Conservation (phyloP, 2,329 filamentous ascomycete genomes). For the Alternaria gansuensis region DNA sequence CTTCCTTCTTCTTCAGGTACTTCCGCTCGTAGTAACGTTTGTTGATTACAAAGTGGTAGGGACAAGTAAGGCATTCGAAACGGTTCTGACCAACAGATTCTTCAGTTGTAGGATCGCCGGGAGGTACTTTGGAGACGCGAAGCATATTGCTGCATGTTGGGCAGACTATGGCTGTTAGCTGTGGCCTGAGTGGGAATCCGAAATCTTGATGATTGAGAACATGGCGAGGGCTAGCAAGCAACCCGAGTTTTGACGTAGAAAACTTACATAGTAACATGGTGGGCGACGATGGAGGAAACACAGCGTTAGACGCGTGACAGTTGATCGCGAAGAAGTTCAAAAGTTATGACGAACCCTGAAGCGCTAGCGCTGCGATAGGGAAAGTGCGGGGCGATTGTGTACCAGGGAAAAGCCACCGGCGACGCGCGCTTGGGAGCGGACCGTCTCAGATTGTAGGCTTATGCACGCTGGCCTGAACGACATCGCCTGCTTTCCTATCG, state of each 20-base stretch:
- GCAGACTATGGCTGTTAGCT: conserved; percentile 65
- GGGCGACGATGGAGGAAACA: conserved; percentile 16
- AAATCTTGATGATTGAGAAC: too few relatives aligned
- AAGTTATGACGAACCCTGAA: conserved; percentile 40
- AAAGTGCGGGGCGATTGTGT: conserved; percentile 38
- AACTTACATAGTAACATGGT: conserved; percentile 72
- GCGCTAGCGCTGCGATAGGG: conserved; percentile 32
- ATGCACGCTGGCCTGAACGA: conserved; percentile 22
- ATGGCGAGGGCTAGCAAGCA: not conserved
- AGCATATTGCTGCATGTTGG: conserved; percentile 85
- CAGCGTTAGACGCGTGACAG: conserved; percentile 3
- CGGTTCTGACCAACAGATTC: conserved; percentile 68
- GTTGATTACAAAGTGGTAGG: conserved; percentile 86
- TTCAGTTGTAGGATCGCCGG: conserved; percentile 51
- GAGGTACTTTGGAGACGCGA: conserved; percentile 67
- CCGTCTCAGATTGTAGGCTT: conserved; percentile 31
- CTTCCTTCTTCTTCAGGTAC: conserved; percentile 81
- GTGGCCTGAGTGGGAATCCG: not conserved
- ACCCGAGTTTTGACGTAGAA: not conserved
- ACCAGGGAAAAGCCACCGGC: conserved; percentile 22
- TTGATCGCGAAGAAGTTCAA: conserved; percentile 23
- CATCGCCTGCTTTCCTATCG: not conserved
- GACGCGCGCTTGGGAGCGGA: conserved; percentile 24
- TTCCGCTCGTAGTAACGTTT: conserved; percentile 83
- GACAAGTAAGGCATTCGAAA: conserved; percentile 94